Percentiles rank a stretch among this genome's conserved stretches.
phyloP scores from a whole-genome alignment of 495 filamentous ascomycete genomes.

The Monascus purpureus region DNA sequence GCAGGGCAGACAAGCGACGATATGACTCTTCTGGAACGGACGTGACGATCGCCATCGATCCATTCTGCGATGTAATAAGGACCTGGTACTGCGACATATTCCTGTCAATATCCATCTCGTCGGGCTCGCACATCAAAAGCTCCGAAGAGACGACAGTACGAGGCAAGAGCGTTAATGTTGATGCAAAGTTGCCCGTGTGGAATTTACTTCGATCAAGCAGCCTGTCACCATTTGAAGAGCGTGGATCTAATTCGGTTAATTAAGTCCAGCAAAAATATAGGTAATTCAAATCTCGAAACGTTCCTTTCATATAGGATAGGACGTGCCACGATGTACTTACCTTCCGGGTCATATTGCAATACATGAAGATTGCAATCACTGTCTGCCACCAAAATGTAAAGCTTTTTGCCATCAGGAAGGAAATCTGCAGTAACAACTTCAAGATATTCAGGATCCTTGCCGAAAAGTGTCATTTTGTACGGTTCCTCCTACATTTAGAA shows the following conservation, averaged over 20 bases:
- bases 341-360: slow-evolving; percentile 87
- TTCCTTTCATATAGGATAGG: too few species aligned
- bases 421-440: slow-evolving; percentile 79
- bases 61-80: slow-evolving; percentile 58
- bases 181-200: slow-evolving; percentile 65
- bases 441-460: slow-evolving; percentile 61
- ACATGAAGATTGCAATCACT: slow-evolving; percentile 76
- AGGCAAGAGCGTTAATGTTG: slow-evolving; percentile 61
- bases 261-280: neutral
- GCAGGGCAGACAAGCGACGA: slow-evolving; percentile 68
- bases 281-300: too few species aligned
- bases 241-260: slow-evolving; percentile 52
- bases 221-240: slow-evolving; percentile 76
- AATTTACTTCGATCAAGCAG: slow-evolving; percentile 79
- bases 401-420: slow-evolving; percentile 67
- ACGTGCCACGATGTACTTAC: too few species aligned
- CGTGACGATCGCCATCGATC: slow-evolving; percentile 61
- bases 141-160: slow-evolving; percentile 39
- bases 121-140: slow-evolving; percentile 15
- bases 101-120: slow-evolving; percentile 27
- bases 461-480: slow-evolving; percentile 88
- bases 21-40: slow-evolving; percentile 69
- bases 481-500: slow-evolving; percentile 52
- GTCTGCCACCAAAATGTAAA: slow-evolving; percentile 74
- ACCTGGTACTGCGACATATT: slow-evolving; percentile 33